Evolutionary conservation across 805 yeast genomes (phyloP).

Genomic region (Metschnikowia lachancei): DNA sequence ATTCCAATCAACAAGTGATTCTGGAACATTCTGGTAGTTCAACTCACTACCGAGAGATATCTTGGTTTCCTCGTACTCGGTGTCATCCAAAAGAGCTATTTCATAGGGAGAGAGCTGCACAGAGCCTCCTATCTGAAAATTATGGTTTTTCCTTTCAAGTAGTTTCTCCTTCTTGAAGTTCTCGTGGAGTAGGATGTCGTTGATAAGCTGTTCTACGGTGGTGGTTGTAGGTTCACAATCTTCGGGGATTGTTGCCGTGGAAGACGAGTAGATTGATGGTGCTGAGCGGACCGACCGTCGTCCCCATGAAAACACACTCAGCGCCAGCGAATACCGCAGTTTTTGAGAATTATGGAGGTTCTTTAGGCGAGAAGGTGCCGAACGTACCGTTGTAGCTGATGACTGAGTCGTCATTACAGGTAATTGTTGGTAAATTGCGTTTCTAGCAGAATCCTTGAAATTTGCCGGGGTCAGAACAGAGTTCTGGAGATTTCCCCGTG

Average conservation of each 20-base stretch:
- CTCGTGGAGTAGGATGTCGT: conserved; percentile 41
- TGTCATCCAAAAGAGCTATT: conserved; percentile 12
- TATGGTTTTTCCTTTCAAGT: conserved; percentile 10
- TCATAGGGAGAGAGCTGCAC: not conserved
- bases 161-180: conserved; percentile 23
- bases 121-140: not conserved
- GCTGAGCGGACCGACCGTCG: conserved; percentile 43
- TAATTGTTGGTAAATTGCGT: conserved; percentile 43
- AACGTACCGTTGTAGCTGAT: conserved; percentile 35
- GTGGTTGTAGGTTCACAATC: conserved; percentile 42
- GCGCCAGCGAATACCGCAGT: conserved; percentile 36
- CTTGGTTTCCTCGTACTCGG: conserved; percentile 30
- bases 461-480: conserved; percentile 34
- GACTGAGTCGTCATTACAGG: conserved; percentile 25
- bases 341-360: conserved; percentile 18
- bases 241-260: conserved; percentile 46
- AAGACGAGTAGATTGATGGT: conserved; percentile 40
- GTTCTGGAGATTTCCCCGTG: conserved; percentile 15
- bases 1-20: conserved; percentile 50
- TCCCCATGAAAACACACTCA: conserved; percentile 36
- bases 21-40: conserved; percentile 37
- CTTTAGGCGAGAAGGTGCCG: conserved; percentile 38
- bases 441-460: conserved; percentile 42
- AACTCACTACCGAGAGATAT: conserved; percentile 42
- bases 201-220: conserved; percentile 43